These are phyloP conservation scores for Malus hybrid DNA, from an alignment of 331 rosid genomes.

Conservation along the genomic window DNA sequence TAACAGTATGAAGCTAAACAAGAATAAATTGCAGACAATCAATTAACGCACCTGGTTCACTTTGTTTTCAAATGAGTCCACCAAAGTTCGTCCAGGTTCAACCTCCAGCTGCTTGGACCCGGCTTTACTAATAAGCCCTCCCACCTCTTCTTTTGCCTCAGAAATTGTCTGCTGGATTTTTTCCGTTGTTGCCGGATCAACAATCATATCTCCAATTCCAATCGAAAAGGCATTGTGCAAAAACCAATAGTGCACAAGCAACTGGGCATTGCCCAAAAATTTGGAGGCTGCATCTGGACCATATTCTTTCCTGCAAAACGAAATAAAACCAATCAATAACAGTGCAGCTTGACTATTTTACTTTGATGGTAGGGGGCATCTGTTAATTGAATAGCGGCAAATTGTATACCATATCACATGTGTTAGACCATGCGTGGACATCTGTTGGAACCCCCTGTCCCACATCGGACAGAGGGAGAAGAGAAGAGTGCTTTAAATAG, in stretches of 20 bases:
- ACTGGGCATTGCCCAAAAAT: constrained; percentile 91
- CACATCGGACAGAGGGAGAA: too few relatives aligned
- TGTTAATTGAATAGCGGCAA: too few relatives aligned
- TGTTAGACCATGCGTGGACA: too few relatives aligned
- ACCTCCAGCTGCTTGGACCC: constrained; percentile 72
- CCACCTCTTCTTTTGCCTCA: constrained; percentile 80
- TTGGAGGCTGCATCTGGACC: too few relatives aligned
- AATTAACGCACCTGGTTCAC: constrained; percentile 65
- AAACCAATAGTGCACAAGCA: constrained; percentile 98
- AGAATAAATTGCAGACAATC: background rate
- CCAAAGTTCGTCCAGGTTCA: constrained; percentile 90
- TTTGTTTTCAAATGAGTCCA: constrained; percentile 92
- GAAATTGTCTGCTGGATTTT: constrained; percentile 75
- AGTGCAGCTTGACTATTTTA: too few relatives aligned
- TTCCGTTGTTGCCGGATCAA: constrained; percentile 53
- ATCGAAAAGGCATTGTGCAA: constrained; percentile 88
- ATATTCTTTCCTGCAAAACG: too few relatives aligned
- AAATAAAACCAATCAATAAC: too few relatives aligned
- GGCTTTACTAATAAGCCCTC: constrained; percentile 71
- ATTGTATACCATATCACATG: too few relatives aligned
- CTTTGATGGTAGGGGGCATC: too few relatives aligned
- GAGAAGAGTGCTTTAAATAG: too few relatives aligned
- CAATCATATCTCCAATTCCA: constrained; percentile 94
- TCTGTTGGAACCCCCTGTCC: too few relatives aligned
- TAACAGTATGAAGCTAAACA: background rate